Percentiles rank a stretch among this genome's conserved stretches.
Conservation (phyloP, 2,329 filamentous ascomycete species). For the Fusarium sp. region DNA sequence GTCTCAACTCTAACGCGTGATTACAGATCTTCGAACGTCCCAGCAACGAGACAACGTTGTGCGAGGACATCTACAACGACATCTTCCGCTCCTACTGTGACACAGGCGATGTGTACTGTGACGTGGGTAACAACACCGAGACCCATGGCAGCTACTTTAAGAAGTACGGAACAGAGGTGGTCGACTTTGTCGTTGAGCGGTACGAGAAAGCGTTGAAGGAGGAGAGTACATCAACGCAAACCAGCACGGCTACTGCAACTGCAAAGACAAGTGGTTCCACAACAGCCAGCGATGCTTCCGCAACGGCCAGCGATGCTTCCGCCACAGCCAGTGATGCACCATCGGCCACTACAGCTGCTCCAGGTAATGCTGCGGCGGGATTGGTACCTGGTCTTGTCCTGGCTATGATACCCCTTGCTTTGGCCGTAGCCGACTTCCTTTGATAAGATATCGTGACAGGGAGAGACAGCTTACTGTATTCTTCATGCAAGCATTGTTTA, state of each 20-base stretch:
- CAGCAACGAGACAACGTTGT: slow-evolving; percentile 44
- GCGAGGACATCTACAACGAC: slow-evolving; percentile 47
- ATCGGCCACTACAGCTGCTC: slow-evolving; percentile 2
- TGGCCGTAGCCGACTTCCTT: slow-evolving; percentile 3
- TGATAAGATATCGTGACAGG: neutral
- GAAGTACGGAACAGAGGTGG: slow-evolving; percentile 48
- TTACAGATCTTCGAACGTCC: slow-evolving; percentile 50
- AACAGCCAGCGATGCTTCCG: neutral
- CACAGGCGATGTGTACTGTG: slow-evolving; percentile 54
- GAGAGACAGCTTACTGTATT: neutral
- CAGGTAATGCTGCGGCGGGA: slow-evolving; percentile 18
- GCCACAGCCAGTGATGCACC: neutral
- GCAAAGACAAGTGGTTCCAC: slow-evolving; percentile 5
- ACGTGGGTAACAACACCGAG: slow-evolving; percentile 40
- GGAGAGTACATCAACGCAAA: slow-evolving; percentile 1
- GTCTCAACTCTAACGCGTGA: slow-evolving; percentile 13
- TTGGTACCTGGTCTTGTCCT: slow-evolving; percentile 12
- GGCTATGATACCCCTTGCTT: slow-evolving; percentile 3
- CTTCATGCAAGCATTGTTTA: neutral
- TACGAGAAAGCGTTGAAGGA: slow-evolving; percentile 39
- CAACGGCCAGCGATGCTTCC: neutral
- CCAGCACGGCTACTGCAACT: slow-evolving; percentile 4
- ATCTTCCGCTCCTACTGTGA: slow-evolving; percentile 54
- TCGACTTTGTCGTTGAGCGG: slow-evolving; percentile 48
- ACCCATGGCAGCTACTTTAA: slow-evolving; percentile 50